Base-by-base conservation (phyloP, 768 basidiomycete species). In the Hydnum rufescens region DNA sequence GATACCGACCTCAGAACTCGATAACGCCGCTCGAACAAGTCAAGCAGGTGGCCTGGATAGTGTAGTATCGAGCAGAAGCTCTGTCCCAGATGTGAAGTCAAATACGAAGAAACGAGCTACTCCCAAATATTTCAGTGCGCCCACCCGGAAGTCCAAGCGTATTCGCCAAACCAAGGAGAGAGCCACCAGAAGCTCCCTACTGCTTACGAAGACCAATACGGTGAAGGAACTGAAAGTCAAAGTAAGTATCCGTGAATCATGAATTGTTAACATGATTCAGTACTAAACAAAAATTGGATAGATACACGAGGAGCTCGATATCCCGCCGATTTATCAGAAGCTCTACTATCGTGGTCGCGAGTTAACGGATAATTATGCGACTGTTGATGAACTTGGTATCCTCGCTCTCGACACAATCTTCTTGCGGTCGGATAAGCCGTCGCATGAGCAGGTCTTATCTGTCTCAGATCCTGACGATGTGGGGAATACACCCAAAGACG, bases 271-370 rank as follows among this genome's bases (percentile, higher is more conserved):
- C 36, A 3, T 22, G 16, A 25, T 3, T 43, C 3, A 8, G n/a
- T 43, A 36, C n/a, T 52, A 36, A 4, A 26, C 36, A 4, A 22
- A 4, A 22, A 5, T 4, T 0, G 4, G 16, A 5, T 51, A 58
- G 55, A 60, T 85, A 42, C 75, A 80, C 44, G 71, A 74, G 28
- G 69, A 72, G 42, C 66, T 79, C 51, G 68, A 68, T 34, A 77
- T 87, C 53, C 80, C 85, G 32, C 79, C 80, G 5, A 82, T 87
- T 52, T 80, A 73, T 55, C 86, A 88, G 61, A 72, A 78, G 48
- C 64, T 89, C 25, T 81, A 75, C 60, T 71, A 77, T 60, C 67
- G 71, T 34, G 74, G 71, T 0, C 63, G 65, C 32, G 85, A 86
- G 64, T 70, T 89, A 1, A 66, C 72, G 2, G 78, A 83, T 62